Evolutionary conservation across 306 rosid species (phyloP).

Genomic region (Fragaria nilgerrensis): DNA sequence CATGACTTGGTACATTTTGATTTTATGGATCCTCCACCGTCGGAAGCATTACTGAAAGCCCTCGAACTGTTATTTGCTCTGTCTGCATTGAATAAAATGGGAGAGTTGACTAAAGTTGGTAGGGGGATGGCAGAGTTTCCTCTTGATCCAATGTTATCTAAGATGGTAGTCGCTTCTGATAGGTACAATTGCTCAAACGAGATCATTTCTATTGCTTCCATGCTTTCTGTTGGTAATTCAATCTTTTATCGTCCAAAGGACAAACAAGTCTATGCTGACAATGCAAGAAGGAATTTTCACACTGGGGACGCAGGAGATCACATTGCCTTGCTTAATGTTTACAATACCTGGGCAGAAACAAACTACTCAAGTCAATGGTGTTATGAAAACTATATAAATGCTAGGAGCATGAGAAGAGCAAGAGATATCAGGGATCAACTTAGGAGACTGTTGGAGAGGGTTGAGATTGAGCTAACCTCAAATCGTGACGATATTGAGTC

Average conservation of each 20-base stretch:
- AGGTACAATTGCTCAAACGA: constrained; percentile 78
- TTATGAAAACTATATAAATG: constrained; percentile 82
- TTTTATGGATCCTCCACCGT: constrained; percentile 93
- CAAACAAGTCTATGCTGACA: constrained; percentile 91
- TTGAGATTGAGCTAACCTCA: constrained; percentile 70
- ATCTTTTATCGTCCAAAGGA: constrained; percentile 84
- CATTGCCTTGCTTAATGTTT: constrained; percentile 75
- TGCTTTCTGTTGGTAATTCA: constrained; percentile 88
- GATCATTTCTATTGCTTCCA: constrained; percentile 74
- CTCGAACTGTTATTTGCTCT: constrained; percentile 80
- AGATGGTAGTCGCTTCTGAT: constrained; percentile 87
- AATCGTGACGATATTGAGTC: constrained; percentile 54
- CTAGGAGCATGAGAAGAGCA: constrained; percentile 89
- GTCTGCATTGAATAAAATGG: constrained; percentile 75
- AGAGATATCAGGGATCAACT: constrained; percentile 90
- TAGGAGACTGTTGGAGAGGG: constrained; percentile 74
- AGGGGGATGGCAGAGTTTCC: constrained; percentile 96
- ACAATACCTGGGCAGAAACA: constrained; percentile 78
- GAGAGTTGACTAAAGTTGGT: constrained; percentile 83
- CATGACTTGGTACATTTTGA: constrained; percentile 73
- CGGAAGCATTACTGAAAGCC: constrained; percentile 79
- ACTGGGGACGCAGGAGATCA: constrained; percentile 86
- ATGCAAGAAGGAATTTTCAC: constrained; percentile 79
- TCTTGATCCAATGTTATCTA: constrained; percentile 89
- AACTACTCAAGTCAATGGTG: constrained; percentile 91